Conservation (phyloP, 257 asterid genomes). For the Ilex asprella region DNA sequence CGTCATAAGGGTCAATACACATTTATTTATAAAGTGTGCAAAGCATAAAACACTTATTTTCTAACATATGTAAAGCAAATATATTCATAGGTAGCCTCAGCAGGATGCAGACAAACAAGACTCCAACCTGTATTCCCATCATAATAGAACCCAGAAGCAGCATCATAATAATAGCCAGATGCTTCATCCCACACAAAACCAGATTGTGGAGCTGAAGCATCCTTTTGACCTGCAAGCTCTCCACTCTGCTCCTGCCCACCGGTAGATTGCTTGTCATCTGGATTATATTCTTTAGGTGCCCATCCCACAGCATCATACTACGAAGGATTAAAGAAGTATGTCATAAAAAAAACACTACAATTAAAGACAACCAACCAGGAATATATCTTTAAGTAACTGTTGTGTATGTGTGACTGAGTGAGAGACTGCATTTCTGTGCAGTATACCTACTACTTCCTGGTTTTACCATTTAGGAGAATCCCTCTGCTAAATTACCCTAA, state of each 20-base stretch:
- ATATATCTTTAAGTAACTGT: not conserved
- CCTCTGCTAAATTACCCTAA: too few relatives aligned
- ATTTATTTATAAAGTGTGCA: too few relatives aligned
- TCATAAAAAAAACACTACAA: slow-evolving; percentile 14
- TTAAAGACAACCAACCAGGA: slow-evolving; percentile 9
- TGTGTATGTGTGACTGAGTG: too few relatives aligned
- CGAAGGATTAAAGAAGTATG: too few relatives aligned
- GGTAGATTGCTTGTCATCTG: slow-evolving; percentile 65
- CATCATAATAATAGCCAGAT: slow-evolving; percentile 95
- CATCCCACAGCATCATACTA: slow-evolving; percentile 97
- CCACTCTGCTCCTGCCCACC: slow-evolving; percentile 53
- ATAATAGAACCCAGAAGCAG: slow-evolving; percentile 94
- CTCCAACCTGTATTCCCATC: slow-evolving; percentile 86
- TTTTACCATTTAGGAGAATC: too few relatives aligned
- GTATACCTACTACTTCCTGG: too few relatives aligned
- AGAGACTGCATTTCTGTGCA: too few relatives aligned
- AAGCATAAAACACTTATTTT: not conserved
- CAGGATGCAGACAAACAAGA: slow-evolving; percentile 5
- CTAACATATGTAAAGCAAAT: not conserved
- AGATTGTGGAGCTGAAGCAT: slow-evolving; percentile 70
- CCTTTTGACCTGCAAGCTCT: slow-evolving; percentile 40
- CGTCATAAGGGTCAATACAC: too few relatives aligned
- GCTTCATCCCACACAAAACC: slow-evolving; percentile 99
- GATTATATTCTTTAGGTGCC: slow-evolving; percentile 95
- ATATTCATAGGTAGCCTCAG: not conserved